Evolutionary conservation across 192 early-diverging fungal genomes (phyloP).

Genomic region (Podila epigama): DNA sequence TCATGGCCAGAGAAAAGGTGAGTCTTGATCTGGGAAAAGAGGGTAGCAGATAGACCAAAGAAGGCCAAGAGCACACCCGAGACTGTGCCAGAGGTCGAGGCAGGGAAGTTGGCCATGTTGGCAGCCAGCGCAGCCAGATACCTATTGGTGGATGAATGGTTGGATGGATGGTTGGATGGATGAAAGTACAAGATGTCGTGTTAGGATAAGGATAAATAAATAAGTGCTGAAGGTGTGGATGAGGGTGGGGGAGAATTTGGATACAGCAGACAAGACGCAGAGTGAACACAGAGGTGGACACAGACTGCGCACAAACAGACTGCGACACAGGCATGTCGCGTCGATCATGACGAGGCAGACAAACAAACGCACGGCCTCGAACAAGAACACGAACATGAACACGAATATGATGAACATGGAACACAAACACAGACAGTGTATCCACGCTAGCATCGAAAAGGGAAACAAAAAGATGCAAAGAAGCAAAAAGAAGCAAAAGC

Average conservation of each 20-base stretch:
- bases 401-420: too few relatives aligned
- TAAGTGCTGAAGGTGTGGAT: too few relatives aligned
- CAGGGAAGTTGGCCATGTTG: constrained; percentile 50
- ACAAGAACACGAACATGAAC: too few relatives aligned
- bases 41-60: constrained; percentile 45
- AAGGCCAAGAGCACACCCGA: constrained; percentile 46
- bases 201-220: background rate
- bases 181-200: constrained; percentile 2
- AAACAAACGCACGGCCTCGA: too few relatives aligned
- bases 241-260: too few relatives aligned
- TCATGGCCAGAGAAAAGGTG: constrained; percentile 34
- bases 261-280: too few relatives aligned
- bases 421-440: too few relatives aligned
- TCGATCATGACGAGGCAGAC: too few relatives aligned
- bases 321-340: too few relatives aligned
- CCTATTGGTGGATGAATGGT: constrained; percentile 3
- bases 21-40: constrained; percentile 49
- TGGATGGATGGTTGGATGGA: background rate
- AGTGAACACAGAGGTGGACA: too few relatives aligned
- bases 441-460: too few relatives aligned
- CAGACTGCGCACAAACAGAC: too few relatives aligned
- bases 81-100: constrained; percentile 41
- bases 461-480: background rate
- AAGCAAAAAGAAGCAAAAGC: background rate
- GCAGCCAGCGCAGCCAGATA: constrained; percentile 44